Conservation (phyloP, 1,139 yeast species). For the Diutina pseudorugosa region DNA sequence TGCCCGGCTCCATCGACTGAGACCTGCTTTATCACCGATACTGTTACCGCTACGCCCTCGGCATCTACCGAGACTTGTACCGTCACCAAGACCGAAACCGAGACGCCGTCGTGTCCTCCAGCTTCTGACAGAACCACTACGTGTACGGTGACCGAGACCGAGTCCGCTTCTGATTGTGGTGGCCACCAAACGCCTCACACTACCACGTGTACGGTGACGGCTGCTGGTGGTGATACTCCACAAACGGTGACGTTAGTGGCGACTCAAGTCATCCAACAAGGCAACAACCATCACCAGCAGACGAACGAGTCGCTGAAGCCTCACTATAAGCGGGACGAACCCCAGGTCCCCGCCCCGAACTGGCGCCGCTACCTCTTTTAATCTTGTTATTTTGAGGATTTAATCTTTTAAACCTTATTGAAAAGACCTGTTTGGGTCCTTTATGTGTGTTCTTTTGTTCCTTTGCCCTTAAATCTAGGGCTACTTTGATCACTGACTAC, state of each 20-base stretch:
- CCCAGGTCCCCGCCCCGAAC: neutral
- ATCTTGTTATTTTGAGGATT: too few relatives aligned
- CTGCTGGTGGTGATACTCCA: neutral
- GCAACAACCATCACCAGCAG: neutral
- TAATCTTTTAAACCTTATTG: too few relatives aligned
- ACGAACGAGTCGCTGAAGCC: too few relatives aligned
- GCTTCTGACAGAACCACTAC: neutral
- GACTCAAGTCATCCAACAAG: neutral
- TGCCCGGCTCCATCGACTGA: neutral
- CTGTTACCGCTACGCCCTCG: neutral
- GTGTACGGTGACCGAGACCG: neutral
- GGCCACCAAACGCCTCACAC: neutral
- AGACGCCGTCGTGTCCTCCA: neutral
- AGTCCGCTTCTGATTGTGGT: neutral
- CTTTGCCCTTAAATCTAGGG: too few relatives aligned
- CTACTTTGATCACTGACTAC: neutral
- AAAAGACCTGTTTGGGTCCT: too few relatives aligned
- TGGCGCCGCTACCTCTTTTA: neutral
- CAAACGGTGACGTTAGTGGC: neutral
- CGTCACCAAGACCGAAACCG: neutral
- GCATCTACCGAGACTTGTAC: neutral
- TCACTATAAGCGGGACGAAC: too few relatives aligned
- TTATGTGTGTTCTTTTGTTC: too few relatives aligned
- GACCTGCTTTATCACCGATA: neutral
- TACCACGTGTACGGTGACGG: neutral